phyloP scores from a whole-genome alignment of 306 rosid genomes.

The Medicago ruthenica region DNA sequence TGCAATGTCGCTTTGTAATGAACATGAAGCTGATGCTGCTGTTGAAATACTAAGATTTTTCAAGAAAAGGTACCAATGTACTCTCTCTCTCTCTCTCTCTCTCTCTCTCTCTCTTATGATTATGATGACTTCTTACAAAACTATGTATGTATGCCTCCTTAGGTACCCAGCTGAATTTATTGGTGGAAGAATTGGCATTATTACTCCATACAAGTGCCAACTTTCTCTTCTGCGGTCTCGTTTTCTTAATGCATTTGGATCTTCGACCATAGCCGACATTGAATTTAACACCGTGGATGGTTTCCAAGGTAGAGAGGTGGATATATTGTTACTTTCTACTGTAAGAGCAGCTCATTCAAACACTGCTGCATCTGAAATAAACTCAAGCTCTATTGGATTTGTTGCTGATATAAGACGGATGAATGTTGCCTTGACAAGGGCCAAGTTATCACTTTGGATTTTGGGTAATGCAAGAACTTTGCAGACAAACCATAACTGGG shows the following conservation, averaged over 20 bases:
- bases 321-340: slow-evolving; percentile 87
- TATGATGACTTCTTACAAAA: slow-evolving; percentile 39
- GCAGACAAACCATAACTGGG: slow-evolving; percentile 83
- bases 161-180: slow-evolving; percentile 82
- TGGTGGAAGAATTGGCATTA: slow-evolving; percentile 85
- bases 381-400: slow-evolving; percentile 79
- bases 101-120: not conserved
- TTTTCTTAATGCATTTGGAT: slow-evolving; percentile 75
- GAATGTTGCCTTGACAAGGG: slow-evolving; percentile 98
- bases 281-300: slow-evolving; percentile 97
- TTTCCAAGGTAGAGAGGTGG: slow-evolving; percentile 98
- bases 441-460: slow-evolving; percentile 89
- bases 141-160: slow-evolving; percentile 34
- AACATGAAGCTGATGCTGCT: slow-evolving; percentile 92
- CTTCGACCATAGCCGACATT: slow-evolving; percentile 62
- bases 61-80: slow-evolving; percentile 63
- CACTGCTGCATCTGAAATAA: slow-evolving; percentile 50
- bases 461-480: slow-evolving; percentile 91
- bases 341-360: slow-evolving; percentile 79
- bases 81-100: slow-evolving; percentile 24
- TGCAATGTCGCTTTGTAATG: slow-evolving; percentile 81
- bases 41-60: slow-evolving; percentile 76
- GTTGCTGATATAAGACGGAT: slow-evolving; percentile 98
- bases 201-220: slow-evolving; percentile 91
- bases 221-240: slow-evolving; percentile 86